Conservation (phyloP, 2,329 filamentous ascomycete species). For the Chaetomiaceae sp. region DNA sequence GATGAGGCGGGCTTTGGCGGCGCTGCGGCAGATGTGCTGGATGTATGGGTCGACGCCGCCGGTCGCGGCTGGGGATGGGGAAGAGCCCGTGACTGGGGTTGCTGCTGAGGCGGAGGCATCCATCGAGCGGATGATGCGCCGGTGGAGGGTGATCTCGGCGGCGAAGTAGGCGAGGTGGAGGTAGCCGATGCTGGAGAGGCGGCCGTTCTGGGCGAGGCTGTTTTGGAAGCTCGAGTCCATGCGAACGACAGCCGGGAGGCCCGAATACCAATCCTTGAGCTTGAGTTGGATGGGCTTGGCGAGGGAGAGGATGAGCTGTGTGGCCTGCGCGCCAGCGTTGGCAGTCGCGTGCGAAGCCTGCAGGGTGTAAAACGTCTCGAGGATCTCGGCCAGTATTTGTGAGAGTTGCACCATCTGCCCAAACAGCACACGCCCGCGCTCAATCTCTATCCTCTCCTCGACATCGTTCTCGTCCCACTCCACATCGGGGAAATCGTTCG, state of each 20-base stretch:
- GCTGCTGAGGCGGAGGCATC: constrained; percentile 35
- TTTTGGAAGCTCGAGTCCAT: constrained; percentile 58
- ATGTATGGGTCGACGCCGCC: constrained; percentile 68
- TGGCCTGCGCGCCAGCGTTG: constrained; percentile 63
- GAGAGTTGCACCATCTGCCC: constrained; percentile 71
- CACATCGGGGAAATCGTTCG: constrained; percentile 68
- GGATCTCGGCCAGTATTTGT: constrained; percentile 71
- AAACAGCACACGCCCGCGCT: constrained; percentile 66
- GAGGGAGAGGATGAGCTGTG: constrained; percentile 65
- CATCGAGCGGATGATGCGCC: constrained; percentile 82
- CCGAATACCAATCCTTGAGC: constrained; percentile 76
- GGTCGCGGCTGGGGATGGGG: neutral
- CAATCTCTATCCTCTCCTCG: constrained; percentile 60
- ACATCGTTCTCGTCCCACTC: constrained; percentile 59
- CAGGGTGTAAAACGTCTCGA: constrained; percentile 78
- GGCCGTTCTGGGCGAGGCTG: constrained; percentile 37
- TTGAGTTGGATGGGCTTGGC: constrained; percentile 80
- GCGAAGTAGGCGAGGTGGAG: constrained; percentile 91
- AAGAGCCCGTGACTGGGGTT: constrained; percentile 18
- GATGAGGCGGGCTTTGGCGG: constrained; percentile 89
- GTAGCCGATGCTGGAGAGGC: constrained; percentile 63
- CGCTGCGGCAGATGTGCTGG: constrained; percentile 85
- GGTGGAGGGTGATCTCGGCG: constrained; percentile 87
- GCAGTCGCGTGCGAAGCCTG: constrained; percentile 66
- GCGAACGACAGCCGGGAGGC: constrained; percentile 56